Evolutionary conservation across 2,329 filamentous ascomycete species (phyloP).

Genomic region (Mollisiaceae sp.): DNA sequence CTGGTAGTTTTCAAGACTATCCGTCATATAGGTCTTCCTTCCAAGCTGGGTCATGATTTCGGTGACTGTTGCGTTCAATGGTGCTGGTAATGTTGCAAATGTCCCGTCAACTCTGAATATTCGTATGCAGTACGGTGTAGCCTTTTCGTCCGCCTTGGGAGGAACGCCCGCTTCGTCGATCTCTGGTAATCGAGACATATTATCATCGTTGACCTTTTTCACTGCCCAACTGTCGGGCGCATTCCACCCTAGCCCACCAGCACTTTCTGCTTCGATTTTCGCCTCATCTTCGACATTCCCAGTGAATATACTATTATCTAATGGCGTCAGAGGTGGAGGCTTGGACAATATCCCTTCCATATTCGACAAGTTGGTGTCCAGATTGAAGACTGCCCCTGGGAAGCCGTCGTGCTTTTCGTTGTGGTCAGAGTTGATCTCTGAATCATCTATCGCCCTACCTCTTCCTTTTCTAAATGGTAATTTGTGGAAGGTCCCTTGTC

Average conservation of each 20-base stretch:
- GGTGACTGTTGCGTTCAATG: constrained; percentile 80
- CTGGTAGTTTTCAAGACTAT: constrained; percentile 91
- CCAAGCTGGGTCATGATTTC: constrained; percentile 90
- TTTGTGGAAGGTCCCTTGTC: constrained; percentile 49
- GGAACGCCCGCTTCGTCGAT: constrained; percentile 71
- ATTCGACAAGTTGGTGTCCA: constrained; percentile 87
- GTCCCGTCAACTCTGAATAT: constrained; percentile 94
- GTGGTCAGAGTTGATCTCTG: constrained; percentile 54
- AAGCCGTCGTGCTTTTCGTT: constrained; percentile 28
- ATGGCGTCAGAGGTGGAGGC: constrained; percentile 72
- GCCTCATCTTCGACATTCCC: constrained; percentile 51
- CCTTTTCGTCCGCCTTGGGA: constrained; percentile 75
- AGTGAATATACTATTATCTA: constrained; percentile 59
- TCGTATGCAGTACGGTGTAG: constrained; percentile 84
- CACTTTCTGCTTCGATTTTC: constrained; percentile 37
- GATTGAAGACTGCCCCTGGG: constrained; percentile 66
- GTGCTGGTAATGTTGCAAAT: constrained; percentile 88
- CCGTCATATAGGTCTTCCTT: constrained; percentile 91
- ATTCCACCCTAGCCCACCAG: constrained; percentile 72
- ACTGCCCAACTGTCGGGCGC: constrained; percentile 98
- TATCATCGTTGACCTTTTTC: constrained; percentile 72
- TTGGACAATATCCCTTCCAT: constrained; percentile 90
- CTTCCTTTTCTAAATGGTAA: constrained; percentile 64
- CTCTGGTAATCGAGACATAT: constrained; percentile 60
- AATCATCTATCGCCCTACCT: constrained; percentile 54